phyloP scores from a whole-genome alignment of 306 rosid genomes.

The Potentilla sterilis region DNA sequence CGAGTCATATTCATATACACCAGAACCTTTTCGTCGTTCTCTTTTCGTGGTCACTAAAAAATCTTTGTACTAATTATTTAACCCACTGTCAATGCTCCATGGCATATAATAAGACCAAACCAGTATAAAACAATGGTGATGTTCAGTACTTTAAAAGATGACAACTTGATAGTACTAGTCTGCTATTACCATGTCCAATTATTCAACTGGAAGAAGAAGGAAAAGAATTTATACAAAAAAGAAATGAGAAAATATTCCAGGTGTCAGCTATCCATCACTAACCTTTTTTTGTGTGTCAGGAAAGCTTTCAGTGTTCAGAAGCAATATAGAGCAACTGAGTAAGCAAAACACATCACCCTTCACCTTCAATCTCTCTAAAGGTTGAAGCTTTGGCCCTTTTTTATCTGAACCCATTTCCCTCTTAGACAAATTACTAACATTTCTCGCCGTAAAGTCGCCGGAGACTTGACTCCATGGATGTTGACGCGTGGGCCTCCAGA shows the following conservation, averaged over 20 bases:
- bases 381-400: slow-evolving; percentile 2
- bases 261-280: slow-evolving; percentile 38
- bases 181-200: background rate
- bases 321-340: slow-evolving; percentile 29
- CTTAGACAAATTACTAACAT: background rate
- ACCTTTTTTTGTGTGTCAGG: slow-evolving; percentile 47
- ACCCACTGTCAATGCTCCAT: background rate
- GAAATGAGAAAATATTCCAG: slow-evolving; percentile 12
- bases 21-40: background rate
- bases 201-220: slow-evolving; percentile 3
- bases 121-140: background rate
- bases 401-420: slow-evolving; percentile 19
- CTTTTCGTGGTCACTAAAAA: background rate
- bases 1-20: slow-evolving; percentile 1
- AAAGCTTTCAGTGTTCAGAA: slow-evolving; percentile 44
- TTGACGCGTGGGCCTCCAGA: slow-evolving; percentile 63
- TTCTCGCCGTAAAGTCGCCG: slow-evolving; percentile 22
- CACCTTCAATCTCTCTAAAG: slow-evolving; percentile 14
- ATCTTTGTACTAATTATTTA: background rate
- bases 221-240: background rate
- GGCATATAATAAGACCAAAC: slow-evolving; percentile 2
- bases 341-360: slow-evolving; percentile 34
- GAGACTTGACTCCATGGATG: slow-evolving; percentile 52
- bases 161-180: background rate
- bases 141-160: background rate